Base-by-base conservation (phyloP, 306 rosid species). In the Malus fusca region DNA sequence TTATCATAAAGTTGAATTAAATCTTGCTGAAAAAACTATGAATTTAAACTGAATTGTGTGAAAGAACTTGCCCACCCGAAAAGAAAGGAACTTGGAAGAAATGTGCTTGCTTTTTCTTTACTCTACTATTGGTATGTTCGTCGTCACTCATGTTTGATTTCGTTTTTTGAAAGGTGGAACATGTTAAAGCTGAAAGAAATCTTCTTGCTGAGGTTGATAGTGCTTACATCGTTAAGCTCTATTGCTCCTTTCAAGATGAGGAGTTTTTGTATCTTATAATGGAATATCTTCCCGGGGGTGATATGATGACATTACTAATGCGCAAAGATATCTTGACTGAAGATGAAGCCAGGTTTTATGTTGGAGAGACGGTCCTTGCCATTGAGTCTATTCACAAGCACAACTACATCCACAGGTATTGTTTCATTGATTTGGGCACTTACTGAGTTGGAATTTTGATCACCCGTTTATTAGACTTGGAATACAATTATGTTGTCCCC, bases 211-310 rank as follows among this genome's bases (percentile, higher is more conserved):
- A 92, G 83, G 97, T 92, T 82, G 96, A 90, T 83, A 92, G 97
- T 80, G 77, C 88, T 78, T 90, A 88, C 84, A 90, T 92, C 62
- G 97, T 92, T 71, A 90, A 90, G 88, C 92, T 92, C 46, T 90
- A 92, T 64, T 92, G 96, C 78, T 90, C 97, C 66, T 92, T 92
- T 82, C 97, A 92, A 89, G 97, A 92, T 81, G 97, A 88, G 4
- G 96, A 90, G 17, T 82, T 78, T 84, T 83, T 92, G 79, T 92
- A 92, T 87, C 97, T 92, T 43, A 90, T 92, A 66, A 92, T 92
- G 97, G 93, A 92, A 78, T 92, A 90, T 84, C 92, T 90, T 70
- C 91, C 97, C 46, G 97, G 97, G n/a, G 97, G 97, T 37, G 97
- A 92, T 80, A 85, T 90, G 93, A 92, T 92, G 97, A 90, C 97